Evolutionary conservation across 129 eudicot species (phyloP).

Genomic region (Pulicaria dysenterica): DNA sequence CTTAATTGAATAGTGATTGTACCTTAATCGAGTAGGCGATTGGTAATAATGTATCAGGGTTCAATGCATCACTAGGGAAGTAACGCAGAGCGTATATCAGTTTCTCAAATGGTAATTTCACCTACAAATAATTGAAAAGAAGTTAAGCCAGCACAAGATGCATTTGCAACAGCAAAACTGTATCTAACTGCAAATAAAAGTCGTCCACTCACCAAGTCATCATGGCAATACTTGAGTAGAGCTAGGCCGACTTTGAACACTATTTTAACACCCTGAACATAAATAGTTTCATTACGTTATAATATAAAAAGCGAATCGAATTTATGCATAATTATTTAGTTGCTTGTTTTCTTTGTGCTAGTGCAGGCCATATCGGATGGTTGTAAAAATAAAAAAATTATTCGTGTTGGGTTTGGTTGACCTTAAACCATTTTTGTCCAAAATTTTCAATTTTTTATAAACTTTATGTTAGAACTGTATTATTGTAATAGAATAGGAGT

Average conservation of each 20-base stretch:
- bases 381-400: no score
- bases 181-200: neutral
- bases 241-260: conserved; percentile 10
- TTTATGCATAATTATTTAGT: neutral
- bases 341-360: neutral
- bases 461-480: no score
- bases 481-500: no score
- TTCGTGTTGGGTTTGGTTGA: no score
- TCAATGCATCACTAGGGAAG: conserved; percentile 57
- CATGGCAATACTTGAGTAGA: conserved; percentile 48
- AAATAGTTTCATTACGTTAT: conserved; percentile 16
- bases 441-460: no score
- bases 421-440: no score
- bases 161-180: neutral
- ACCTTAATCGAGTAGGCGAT: conserved; percentile 71
- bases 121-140: conserved; percentile 31
- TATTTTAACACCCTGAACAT: conserved; percentile 63
- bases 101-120: conserved; percentile 75
- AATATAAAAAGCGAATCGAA: no score
- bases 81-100: conserved; percentile 62
- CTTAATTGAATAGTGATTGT: neutral
- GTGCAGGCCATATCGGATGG: no score
- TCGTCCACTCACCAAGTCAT: conserved; percentile 58
- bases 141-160: neutral
- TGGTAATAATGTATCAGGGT: conserved; percentile 48